A percentile compares a stretch with the other conserved stretches of the same genome.
phyloP scores from a whole-genome alignment of 257 asterid species.

The Fraxinus pennsylvanica region DNA sequence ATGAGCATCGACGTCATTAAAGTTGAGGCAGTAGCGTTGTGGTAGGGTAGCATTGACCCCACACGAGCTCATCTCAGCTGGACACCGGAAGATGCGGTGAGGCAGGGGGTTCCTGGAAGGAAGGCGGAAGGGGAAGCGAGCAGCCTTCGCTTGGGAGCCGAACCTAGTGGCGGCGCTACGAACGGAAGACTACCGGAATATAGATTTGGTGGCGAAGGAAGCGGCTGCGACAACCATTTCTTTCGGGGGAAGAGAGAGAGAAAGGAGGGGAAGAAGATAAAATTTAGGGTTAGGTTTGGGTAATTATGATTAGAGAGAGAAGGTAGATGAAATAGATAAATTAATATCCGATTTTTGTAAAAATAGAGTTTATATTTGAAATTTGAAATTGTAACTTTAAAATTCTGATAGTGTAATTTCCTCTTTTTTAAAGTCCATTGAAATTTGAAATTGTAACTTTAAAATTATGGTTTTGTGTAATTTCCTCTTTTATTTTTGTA shows the following conservation, averaged over 20 bases:
- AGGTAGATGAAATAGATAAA: too few relatives aligned
- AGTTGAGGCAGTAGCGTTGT: slow-evolving; percentile 86
- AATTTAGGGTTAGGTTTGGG: too few relatives aligned
- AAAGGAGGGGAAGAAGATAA: too few relatives aligned
- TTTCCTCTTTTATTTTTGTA: too few relatives aligned
- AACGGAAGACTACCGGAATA: slow-evolving; percentile 64
- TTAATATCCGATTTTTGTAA: too few relatives aligned
- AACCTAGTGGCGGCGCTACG: slow-evolving; percentile 61
- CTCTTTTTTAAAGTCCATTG: too few relatives aligned
- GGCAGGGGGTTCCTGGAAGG: slow-evolving; percentile 56
- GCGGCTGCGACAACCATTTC: slow-evolving; percentile 57
- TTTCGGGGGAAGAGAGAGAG: background rate
- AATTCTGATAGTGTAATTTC: too few relatives aligned
- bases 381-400: too few relatives aligned
- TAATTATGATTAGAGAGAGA: too few relatives aligned
- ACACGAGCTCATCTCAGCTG: slow-evolving; percentile 80
- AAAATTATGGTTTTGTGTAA: too few relatives aligned
- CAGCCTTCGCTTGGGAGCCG: slow-evolving; percentile 60
- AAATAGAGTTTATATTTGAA: too few relatives aligned
- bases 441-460: too few relatives aligned
- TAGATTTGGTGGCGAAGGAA: slow-evolving; percentile 59
- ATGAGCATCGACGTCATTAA: slow-evolving; percentile 96
- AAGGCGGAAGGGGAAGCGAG: slow-evolving; percentile 63
- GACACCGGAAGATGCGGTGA: slow-evolving; percentile 72
- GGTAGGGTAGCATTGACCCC: slow-evolving; percentile 83